Conservation (phyloP, 1,284 basidiomycete species). For the Ustilago crameri region DNA sequence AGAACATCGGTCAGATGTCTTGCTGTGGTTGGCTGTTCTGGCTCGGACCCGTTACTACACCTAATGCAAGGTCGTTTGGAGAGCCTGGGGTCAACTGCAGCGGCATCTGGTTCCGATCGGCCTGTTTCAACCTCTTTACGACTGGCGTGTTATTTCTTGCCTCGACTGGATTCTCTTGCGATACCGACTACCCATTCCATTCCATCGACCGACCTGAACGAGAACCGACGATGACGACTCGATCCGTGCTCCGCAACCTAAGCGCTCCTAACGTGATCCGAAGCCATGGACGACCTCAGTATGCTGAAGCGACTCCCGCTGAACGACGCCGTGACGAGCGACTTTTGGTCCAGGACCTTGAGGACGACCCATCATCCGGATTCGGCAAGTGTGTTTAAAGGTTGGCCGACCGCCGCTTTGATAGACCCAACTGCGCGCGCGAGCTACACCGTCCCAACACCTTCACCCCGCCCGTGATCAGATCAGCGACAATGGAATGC, state of each 20-base stretch:
- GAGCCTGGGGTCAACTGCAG: slow-evolving; percentile 39
- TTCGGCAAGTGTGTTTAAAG: slow-evolving; percentile 5
- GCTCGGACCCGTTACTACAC: slow-evolving; percentile 34
- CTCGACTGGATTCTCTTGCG: background rate
- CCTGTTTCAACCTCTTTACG: slow-evolving; percentile 24
- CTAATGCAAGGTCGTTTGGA: slow-evolving; percentile 50
- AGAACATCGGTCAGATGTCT: slow-evolving; percentile 20
- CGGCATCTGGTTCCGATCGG: slow-evolving; percentile 21
- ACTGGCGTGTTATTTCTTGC: slow-evolving; percentile 25
- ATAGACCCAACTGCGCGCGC: slow-evolving; percentile 4
- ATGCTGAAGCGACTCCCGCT: background rate
- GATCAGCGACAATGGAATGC: slow-evolving; percentile 39
- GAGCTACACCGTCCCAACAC: slow-evolving; percentile 3
- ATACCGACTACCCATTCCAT: background rate
- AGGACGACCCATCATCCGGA: no score
- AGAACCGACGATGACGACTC: background rate
- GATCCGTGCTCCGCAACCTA: background rate
- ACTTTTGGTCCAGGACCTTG: background rate
- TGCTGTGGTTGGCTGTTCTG: slow-evolving; percentile 38
- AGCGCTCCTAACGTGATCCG: slow-evolving; percentile 5
- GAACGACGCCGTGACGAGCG: slow-evolving; percentile 2
- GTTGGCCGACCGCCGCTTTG: slow-evolving; percentile 12
- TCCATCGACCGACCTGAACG: background rate
- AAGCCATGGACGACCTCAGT: background rate
- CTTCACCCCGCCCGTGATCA: slow-evolving; percentile 3